Conservation (phyloP, 805 yeast genomes). For the Ogataea wickerhamii region DNA sequence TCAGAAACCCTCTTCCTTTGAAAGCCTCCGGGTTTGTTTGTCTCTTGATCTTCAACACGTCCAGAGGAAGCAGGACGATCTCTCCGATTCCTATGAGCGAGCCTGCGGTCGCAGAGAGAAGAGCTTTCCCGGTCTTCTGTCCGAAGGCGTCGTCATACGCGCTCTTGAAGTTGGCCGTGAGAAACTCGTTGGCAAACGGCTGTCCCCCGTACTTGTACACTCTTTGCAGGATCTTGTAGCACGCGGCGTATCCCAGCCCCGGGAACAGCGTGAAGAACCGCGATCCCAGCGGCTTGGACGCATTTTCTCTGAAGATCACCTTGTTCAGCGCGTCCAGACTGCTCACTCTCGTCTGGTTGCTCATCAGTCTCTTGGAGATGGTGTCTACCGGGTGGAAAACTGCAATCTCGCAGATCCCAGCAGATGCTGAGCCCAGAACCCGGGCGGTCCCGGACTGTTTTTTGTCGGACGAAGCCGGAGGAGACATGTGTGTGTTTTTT, state of each 20-base stretch:
- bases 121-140: conserved; percentile 93
- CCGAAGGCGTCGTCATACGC: conserved; percentile 78
- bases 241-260: conserved; percentile 97
- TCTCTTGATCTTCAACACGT: conserved; percentile 95
- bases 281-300: conserved; percentile 62
- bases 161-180: conserved; percentile 67
- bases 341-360: conserved; percentile 68
- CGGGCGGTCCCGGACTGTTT: conserved; percentile 88
- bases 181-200: conserved; percentile 94
- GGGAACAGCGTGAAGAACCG: conserved; percentile 88
- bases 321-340: conserved; percentile 65
- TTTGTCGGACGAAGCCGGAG: conserved; percentile 48
- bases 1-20: conserved; percentile 94
- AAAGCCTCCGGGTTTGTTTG: conserved; percentile 99
- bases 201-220: conserved; percentile 99
- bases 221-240: conserved; percentile 92
- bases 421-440: conserved; percentile 95
- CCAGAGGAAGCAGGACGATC: conserved; percentile 90
- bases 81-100: conserved; percentile 97
- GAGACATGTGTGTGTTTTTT: conserved; percentile 19
- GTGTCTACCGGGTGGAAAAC: conserved; percentile 99
- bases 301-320: conserved; percentile 84
- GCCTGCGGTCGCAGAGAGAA: conserved; percentile 96
- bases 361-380: conserved; percentile 91
- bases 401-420: conserved; percentile 94